Evolutionary conservation across 1,284 basidiomycete species (phyloP), one percentile per base, ranked within the genome.

Genomic region (Neonothopanus nambi): DNA sequence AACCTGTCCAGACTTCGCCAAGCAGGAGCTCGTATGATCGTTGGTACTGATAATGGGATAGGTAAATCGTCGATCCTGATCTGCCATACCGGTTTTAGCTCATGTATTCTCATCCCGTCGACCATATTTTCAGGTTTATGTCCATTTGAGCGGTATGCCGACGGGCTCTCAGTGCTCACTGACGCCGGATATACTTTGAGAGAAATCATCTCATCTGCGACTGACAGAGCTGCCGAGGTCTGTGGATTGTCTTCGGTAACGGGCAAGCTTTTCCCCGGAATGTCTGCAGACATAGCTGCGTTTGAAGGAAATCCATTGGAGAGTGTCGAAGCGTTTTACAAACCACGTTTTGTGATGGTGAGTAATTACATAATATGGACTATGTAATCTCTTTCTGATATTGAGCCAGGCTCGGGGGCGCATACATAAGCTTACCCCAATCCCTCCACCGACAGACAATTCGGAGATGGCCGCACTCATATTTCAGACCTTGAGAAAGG

Each of bases 261-360:
- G 17, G 55, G 55, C 20, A 57, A 49, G 39, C 45, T 57, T 18
- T 24, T 40, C 15, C 46, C 55, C 20, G 51, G 51, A 2, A 48
- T 53, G 46, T 45, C 51, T 3, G 55, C 55, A 26, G 55, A 57
- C 48, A 36, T 57, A 24, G 55, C 43, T 30, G 55, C 55, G 35
- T 57, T 57, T 28, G 51, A 40, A 21, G 55, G 55, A n/a, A 57
- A 57, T 24, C 55, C 55, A 18, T 35, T 57, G 5, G 55, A 57
- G 24, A 45, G 43, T 30, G 47, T 57, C 18, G 46, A 53, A 39
- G 51, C 45, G 2, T 57, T 57, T 42, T 42, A 37, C 28, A 53
- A 45, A 12, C 55, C 55, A 7, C 50, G 51, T 20, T 57, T 57
- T 38, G 55, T 57, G 11, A 57, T 57, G 55, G 55, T 57, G 45